A percentile compares a stretch with the other conserved stretches of the same genome.
These are phyloP conservation scores for Hyphodiscus sp. DNA, from an alignment of 2,329 filamentous ascomycete species.

Conservation along the genomic window DNA sequence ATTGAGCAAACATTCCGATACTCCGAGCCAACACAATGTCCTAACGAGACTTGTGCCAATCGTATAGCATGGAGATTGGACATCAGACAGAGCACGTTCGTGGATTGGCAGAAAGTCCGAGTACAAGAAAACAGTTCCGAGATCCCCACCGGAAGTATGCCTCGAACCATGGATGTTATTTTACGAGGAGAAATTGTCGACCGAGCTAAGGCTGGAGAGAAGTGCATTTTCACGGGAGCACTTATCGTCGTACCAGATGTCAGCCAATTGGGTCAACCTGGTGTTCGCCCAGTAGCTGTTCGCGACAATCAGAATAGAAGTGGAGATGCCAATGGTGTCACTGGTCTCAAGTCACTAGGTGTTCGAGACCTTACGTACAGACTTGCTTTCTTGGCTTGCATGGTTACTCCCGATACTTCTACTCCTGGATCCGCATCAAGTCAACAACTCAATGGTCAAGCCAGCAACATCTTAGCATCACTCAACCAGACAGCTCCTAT, in stretches of 20 bases:
- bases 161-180: constrained; percentile 94
- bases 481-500: constrained; percentile 65
- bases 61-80: constrained; percentile 93
- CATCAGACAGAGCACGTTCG: constrained; percentile 92
- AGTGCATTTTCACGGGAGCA: constrained; percentile 95
- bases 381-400: constrained; percentile 93
- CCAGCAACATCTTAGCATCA: constrained; percentile 77
- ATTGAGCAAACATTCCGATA: constrained; percentile 97
- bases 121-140: constrained; percentile 98
- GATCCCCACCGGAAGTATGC: constrained; percentile 98
- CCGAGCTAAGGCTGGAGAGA: constrained; percentile 92
- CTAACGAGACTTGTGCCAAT: constrained; percentile 81
- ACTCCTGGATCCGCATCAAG: constrained; percentile 69
- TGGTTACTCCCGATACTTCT: constrained; percentile 85
- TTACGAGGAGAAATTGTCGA: constrained; percentile 96
- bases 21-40: constrained; percentile 93
- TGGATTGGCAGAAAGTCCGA: constrained; percentile 98
- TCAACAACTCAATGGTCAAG: constrained; percentile 63
- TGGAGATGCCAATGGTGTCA: constrained; percentile 74
- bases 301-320: constrained; percentile 76
- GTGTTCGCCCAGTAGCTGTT: constrained; percentile 73
- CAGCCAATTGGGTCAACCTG: constrained; percentile 86
- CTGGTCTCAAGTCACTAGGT: constrained; percentile 84
- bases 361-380: constrained; percentile 93
- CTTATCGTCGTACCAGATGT: constrained; percentile 96